These are phyloP conservation scores for Colletotrichum ledebouriae DNA, from an alignment of 2,329 filamentous ascomycete genomes.

Conservation along the genomic window DNA sequence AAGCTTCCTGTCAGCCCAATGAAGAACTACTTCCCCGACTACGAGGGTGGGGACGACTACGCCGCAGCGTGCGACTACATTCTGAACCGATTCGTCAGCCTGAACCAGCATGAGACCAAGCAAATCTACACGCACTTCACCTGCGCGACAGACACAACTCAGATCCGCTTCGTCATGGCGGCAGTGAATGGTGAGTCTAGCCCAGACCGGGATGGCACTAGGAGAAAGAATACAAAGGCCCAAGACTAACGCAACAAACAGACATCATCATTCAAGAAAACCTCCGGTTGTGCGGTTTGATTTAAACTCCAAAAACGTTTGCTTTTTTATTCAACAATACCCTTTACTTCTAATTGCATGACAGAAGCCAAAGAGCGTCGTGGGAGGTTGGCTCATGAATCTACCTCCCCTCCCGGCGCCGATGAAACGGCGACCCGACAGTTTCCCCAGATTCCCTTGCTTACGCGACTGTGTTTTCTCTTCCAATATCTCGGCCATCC, in stretches of 20 bases:
- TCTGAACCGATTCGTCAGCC: constrained; percentile 95
- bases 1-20: constrained; percentile 87
- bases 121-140: constrained; percentile 99
- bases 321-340: constrained; percentile 57
- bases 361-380: constrained; percentile 42
- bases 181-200: constrained; percentile 89
- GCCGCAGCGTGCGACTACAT: constrained; percentile 98
- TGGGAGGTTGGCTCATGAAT: constrained; percentile 44
- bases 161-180: constrained; percentile 99
- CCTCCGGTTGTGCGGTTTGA: constrained; percentile 94
- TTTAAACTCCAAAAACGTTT: constrained; percentile 70
- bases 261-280: constrained; percentile 99
- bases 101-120: constrained; percentile 99
- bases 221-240: constrained; percentile 20
- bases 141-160: constrained; percentile 97
- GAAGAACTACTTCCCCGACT: constrained; percentile 90
- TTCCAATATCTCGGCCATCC: constrained; percentile 35
- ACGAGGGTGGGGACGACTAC: constrained; percentile 96
- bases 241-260: constrained; percentile 52
- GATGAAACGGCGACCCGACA: constrained; percentile 41
- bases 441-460: constrained; percentile 42
- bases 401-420: constrained; percentile 38
- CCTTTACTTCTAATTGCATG: constrained; percentile 53
- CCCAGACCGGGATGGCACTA: not conserved
- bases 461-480: constrained; percentile 42